These are phyloP conservation scores for Diversispora epigaea DNA, from an alignment of 192 early-diverging fungal species.

Conservation along the genomic window DNA sequence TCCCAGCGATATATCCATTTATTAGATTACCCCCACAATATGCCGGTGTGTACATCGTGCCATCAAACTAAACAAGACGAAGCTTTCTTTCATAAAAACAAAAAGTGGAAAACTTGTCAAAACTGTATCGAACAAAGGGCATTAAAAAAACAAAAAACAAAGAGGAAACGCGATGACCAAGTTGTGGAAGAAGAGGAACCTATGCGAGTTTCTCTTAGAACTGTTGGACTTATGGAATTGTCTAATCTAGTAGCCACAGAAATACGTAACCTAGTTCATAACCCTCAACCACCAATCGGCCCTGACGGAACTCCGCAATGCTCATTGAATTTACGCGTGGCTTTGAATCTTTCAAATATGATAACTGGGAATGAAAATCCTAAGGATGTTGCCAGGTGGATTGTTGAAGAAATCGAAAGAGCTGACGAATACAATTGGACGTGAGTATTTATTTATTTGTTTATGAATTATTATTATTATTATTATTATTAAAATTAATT, in stretches of 20 bases:
- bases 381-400: conserved; percentile 29
- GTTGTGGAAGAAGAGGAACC: conserved; percentile 14
- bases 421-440: conserved; percentile 34
- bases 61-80: conserved; percentile 32
- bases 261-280: conserved; percentile 3
- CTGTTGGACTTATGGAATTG: conserved; percentile 23
- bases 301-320: conserved; percentile 18
- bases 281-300: neutral
- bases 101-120: conserved; percentile 34
- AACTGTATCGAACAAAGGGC: conserved; percentile 29
- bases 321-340: conserved; percentile 14
- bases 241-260: conserved; percentile 6
- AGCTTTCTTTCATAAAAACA: conserved; percentile 32
- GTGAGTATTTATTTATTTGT: conserved; percentile 6
- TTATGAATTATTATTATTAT: neutral
- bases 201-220: conserved; percentile 8
- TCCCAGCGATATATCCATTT: conserved; percentile 22
- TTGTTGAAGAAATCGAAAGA: conserved; percentile 32
- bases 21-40: neutral
- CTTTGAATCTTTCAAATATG: conserved; percentile 9
- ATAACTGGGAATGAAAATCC: conserved; percentile 29
- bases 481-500: neutral
- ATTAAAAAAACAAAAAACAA: conserved; percentile 24
- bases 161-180: conserved; percentile 29
- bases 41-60: conserved; percentile 34